Percentiles rank a stretch among this genome's conserved stretches.
phyloP scores from a whole-genome alignment of 2,329 filamentous ascomycete genomes.

The Pyrenochaeta sp. region DNA sequence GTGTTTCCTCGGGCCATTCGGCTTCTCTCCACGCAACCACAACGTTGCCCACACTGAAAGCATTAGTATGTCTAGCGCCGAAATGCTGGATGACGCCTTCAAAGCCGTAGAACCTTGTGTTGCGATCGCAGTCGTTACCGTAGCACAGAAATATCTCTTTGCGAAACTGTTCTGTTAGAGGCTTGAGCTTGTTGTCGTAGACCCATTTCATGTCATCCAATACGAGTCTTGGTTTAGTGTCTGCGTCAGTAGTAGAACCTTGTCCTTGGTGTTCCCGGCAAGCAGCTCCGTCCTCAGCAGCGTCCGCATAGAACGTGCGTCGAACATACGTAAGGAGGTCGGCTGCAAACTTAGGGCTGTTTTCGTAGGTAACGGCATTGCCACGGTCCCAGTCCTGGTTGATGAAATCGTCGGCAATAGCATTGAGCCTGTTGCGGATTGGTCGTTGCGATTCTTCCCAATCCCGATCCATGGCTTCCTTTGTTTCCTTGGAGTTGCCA shows the following conservation, averaged over 20 bases:
- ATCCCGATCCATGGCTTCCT: slow-evolving; percentile 70
- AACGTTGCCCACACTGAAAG: slow-evolving; percentile 74
- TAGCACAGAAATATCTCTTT: slow-evolving; percentile 81
- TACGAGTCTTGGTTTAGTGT: slow-evolving; percentile 70
- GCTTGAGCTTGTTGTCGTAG: slow-evolving; percentile 79
- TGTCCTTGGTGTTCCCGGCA: slow-evolving; percentile 7
- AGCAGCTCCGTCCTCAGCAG: slow-evolving; percentile 62
- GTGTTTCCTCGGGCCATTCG: slow-evolving; percentile 79
- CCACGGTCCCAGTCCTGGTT: slow-evolving; percentile 71
- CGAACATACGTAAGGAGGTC: slow-evolving; percentile 75
- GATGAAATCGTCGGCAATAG: slow-evolving; percentile 76
- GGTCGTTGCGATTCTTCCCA: slow-evolving; percentile 77
- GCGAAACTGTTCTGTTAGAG: slow-evolving; percentile 69
- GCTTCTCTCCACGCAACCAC: slow-evolving; percentile 79
- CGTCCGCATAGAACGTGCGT: slow-evolving; percentile 70
- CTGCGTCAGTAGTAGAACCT: slow-evolving; percentile 27
- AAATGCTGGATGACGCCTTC: slow-evolving; percentile 84
- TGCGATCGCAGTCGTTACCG: slow-evolving; percentile 66
- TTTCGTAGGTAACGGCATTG: slow-evolving; percentile 69
- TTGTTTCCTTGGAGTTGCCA: slow-evolving; percentile 59
- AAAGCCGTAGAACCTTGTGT: slow-evolving; percentile 75
- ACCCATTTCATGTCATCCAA: slow-evolving; percentile 89
- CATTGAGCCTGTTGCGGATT: slow-evolving; percentile 69
- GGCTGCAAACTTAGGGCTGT: slow-evolving; percentile 72
- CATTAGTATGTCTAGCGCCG: slow-evolving; percentile 79